A percentile compares a stretch with the other conserved stretches of the same genome.
phyloP scores from a whole-genome alignment of 106 monocot species.

The Alisma plantagoaquatica region DNA sequence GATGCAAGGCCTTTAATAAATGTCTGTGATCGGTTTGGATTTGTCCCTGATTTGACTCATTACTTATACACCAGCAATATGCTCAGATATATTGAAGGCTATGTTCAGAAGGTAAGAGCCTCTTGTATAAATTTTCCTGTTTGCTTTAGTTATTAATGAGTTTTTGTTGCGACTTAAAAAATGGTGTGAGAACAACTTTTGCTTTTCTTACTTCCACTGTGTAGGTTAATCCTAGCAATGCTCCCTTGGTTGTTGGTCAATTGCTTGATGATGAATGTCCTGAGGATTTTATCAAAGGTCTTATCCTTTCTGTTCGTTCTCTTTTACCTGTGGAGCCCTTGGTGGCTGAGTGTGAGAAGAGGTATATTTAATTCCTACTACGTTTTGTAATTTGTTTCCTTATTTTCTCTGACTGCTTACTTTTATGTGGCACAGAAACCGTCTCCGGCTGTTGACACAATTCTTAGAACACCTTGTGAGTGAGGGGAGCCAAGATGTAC shows the following conservation, averaged over 20 bases:
- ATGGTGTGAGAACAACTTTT: neutral
- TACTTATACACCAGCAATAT: conserved; percentile 92
- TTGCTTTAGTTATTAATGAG: neutral
- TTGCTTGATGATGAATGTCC: conserved; percentile 94
- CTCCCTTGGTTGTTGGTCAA: conserved; percentile 91
- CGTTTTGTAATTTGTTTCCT: neutral
- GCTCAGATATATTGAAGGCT: conserved; percentile 99
- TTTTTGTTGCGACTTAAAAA: neutral
- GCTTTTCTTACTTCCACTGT: neutral
- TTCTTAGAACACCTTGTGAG: conserved; percentile 98
- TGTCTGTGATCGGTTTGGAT: conserved; percentile 98
- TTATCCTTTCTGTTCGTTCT: conserved; percentile 93
- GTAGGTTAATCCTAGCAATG: conserved; percentile 88
- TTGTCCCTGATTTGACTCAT: conserved; percentile 95
- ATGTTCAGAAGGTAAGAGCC: conserved; percentile 85
- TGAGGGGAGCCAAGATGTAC: conserved; percentile 99
- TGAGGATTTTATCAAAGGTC: conserved; percentile 95
- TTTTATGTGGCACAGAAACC: conserved; percentile 44
- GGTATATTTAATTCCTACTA: conserved; percentile 19
- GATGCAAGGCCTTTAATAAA: conserved; percentile 96
- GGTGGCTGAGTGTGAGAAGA: conserved; percentile 98
- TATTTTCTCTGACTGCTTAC: neutral
- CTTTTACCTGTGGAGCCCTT: conserved; percentile 97
- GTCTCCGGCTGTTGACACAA: conserved; percentile 79
- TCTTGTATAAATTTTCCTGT: neutral